A percentile compares a stretch with the other conserved stretches of the same genome.
These are phyloP conservation scores for Aspergillus ustus DNA, from an alignment of 2,329 filamentous ascomycete species.

Conservation along the genomic window DNA sequence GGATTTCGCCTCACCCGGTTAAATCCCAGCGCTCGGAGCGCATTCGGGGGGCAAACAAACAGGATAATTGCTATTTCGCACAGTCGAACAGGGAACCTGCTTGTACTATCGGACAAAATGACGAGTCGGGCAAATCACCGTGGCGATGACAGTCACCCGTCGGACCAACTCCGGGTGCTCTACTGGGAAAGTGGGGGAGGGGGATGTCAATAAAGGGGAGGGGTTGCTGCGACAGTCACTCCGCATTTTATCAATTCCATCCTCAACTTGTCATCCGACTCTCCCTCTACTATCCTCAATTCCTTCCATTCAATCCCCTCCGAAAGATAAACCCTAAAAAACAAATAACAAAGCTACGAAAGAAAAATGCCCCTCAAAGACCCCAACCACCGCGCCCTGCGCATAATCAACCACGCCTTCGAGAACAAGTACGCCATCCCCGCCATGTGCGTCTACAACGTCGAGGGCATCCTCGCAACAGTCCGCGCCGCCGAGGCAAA, in stretches of 20 bases:
- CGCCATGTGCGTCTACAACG: slow-evolving; percentile 69
- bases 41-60: neutral
- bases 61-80: neutral
- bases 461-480: slow-evolving; percentile 71
- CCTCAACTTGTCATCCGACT: neutral
- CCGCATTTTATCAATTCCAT: neutral
- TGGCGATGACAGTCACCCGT: slow-evolving; percentile 10
- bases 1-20: neutral
- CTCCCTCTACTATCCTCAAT: neutral
- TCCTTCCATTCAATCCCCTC: neutral
- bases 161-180: slow-evolving; percentile 24
- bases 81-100: neutral
- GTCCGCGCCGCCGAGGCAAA: slow-evolving; percentile 71
- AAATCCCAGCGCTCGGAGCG: neutral
- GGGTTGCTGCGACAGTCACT: neutral
- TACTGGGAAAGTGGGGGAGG: neutral
- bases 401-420: slow-evolving; percentile 62
- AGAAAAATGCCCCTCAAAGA: slow-evolving; percentile 41
- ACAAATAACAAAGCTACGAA: neutral
- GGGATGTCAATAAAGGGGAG: neutral
- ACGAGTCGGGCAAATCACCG: neutral
- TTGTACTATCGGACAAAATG: neutral
- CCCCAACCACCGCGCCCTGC: slow-evolving; percentile 54
- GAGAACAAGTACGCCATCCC: slow-evolving; percentile 63
- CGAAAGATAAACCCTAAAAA: neutral